Evolutionary conservation across 2,329 filamentous ascomycete genomes (phyloP).

Genomic region (Neocatenulostroma microsporum): DNA sequence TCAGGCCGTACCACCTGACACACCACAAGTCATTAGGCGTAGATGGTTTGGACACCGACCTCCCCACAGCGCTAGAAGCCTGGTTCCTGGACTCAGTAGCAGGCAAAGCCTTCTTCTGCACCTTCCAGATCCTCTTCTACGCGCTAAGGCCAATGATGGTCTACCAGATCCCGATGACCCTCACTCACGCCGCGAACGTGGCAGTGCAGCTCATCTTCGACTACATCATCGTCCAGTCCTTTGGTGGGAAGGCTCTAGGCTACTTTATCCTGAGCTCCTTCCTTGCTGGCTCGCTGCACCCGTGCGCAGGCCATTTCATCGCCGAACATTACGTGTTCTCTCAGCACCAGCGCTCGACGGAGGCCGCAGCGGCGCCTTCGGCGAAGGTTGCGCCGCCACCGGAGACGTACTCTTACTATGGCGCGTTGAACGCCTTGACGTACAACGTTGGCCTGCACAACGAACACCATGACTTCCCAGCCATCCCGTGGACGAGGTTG

Average conservation of each 20-base stretch:
- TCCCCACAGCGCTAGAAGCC: slow-evolving; percentile 86
- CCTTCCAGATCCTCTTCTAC: slow-evolving; percentile 99
- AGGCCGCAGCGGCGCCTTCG: slow-evolving; percentile 36
- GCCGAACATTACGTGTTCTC: slow-evolving; percentile 70
- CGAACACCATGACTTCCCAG: slow-evolving; percentile 98
- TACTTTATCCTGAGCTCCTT: slow-evolving; percentile 89
- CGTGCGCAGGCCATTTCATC: slow-evolving; percentile 95
- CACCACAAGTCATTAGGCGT: slow-evolving; percentile 98
- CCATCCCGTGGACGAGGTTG: slow-evolving; percentile 86
- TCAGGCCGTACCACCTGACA: slow-evolving; percentile 94
- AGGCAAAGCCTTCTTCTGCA: slow-evolving; percentile 98
- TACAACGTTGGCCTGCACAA: slow-evolving; percentile 99
- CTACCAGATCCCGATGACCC: slow-evolving; percentile 80
- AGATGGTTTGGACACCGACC: slow-evolving; percentile 89
- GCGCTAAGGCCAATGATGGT: slow-evolving; percentile 91
- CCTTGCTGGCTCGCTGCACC: slow-evolving; percentile 86
- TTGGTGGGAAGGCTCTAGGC: slow-evolving; percentile 58
- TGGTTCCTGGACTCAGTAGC: slow-evolving; percentile 88
- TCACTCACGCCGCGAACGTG: slow-evolving; percentile 77
- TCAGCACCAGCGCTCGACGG: slow-evolving; percentile 41
- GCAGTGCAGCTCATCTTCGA: slow-evolving; percentile 71
- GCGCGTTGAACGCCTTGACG: slow-evolving; percentile 79
- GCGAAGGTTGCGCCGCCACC: slow-evolving; percentile 51
- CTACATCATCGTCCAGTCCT: slow-evolving; percentile 53
- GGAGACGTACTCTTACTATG: slow-evolving; percentile 97